phyloP scores from a whole-genome alignment of 2,329 filamentous ascomycete genomes.

The Penicillium nordicum region DNA sequence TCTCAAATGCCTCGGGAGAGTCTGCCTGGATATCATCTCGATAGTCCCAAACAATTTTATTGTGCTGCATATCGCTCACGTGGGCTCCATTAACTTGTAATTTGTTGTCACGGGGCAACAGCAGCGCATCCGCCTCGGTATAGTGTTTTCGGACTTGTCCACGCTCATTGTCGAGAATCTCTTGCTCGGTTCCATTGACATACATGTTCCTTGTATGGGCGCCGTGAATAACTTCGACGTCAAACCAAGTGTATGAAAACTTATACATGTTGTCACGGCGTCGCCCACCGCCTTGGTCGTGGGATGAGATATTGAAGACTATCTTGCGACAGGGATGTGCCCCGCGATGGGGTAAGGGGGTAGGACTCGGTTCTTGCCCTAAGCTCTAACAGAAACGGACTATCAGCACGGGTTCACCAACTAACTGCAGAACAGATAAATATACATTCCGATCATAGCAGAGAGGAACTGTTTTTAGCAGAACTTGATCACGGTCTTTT shows the following conservation, averaged over 20 bases:
- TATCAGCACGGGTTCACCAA: slow-evolving; percentile 9
- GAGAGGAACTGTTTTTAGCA: slow-evolving; percentile 36
- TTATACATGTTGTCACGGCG: slow-evolving; percentile 24
- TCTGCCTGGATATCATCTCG: slow-evolving; percentile 30
- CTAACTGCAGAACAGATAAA: not conserved
- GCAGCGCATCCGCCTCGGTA: slow-evolving; percentile 23
- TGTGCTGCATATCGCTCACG: slow-evolving; percentile 18
- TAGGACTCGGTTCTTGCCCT: slow-evolving; percentile 15
- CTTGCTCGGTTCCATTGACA: slow-evolving; percentile 11
- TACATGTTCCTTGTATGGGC: slow-evolving; percentile 24
- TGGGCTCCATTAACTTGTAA: slow-evolving; percentile 33
- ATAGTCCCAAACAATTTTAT: slow-evolving; percentile 37
- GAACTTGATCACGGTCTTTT: slow-evolving; percentile 34
- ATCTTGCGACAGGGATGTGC: slow-evolving; percentile 41
- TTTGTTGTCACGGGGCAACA: slow-evolving; percentile 29
- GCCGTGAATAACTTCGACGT: slow-evolving; percentile 30
- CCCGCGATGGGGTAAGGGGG: slow-evolving; percentile 33
- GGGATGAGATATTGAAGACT: slow-evolving; percentile 33
- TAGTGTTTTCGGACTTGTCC: slow-evolving; percentile 15
- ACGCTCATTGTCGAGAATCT: slow-evolving; percentile 16
- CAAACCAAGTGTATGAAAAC: slow-evolving; percentile 40
- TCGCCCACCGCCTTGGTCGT: slow-evolving; percentile 34
- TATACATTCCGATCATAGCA: slow-evolving; percentile 34
- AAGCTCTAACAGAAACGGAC: slow-evolving; percentile 9
- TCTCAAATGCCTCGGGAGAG: slow-evolving; percentile 32